These are phyloP conservation scores for Ganoderma meredithae DNA, from an alignment of 1,284 basidiomycete species.

Conservation along the genomic window DNA sequence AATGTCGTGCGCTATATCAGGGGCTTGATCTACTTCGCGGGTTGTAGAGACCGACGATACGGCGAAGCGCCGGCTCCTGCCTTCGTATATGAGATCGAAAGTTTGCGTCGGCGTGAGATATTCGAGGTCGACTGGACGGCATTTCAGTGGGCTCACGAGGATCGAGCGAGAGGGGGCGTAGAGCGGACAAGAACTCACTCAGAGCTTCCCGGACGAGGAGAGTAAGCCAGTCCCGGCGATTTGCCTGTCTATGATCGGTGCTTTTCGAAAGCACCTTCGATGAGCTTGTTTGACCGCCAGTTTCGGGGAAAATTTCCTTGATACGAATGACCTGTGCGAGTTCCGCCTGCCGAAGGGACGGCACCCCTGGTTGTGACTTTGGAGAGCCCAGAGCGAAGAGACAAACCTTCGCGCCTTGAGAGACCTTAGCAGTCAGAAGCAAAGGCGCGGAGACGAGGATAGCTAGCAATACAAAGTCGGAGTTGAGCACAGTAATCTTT, in stretches of 20 bases:
- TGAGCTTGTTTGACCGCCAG: slow-evolving; percentile 18
- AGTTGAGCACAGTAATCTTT: slow-evolving; percentile 12
- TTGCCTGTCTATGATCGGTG: slow-evolving; percentile 43
- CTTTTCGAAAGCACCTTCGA: slow-evolving; percentile 21
- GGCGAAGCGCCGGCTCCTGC: slow-evolving; percentile 58
- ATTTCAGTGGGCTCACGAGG: slow-evolving; percentile 11
- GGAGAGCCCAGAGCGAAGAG: slow-evolving; percentile 56
- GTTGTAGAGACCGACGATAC: slow-evolving; percentile 56
- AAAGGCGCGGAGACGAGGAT: slow-evolving; percentile 62
- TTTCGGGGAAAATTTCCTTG: slow-evolving; percentile 49
- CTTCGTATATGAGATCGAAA: slow-evolving; percentile 72
- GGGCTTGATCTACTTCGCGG: slow-evolving; percentile 37
- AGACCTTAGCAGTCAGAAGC: slow-evolving; percentile 64
- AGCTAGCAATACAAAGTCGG: slow-evolving; percentile 45
- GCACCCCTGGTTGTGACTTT: slow-evolving; percentile 52
- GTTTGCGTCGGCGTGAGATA: slow-evolving; percentile 71
- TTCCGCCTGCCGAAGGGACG: slow-evolving; percentile 54
- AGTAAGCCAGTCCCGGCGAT: slow-evolving; percentile 69
- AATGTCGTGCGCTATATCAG: slow-evolving; percentile 50
- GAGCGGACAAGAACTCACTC: slow-evolving; percentile 50
- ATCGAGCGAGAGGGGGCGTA: slow-evolving; percentile 6
- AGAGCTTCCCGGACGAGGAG: slow-evolving; percentile 68
- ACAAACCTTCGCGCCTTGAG: slow-evolving; percentile 52
- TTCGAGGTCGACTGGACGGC: slow-evolving; percentile 70
- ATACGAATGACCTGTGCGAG: slow-evolving; percentile 61